phyloP scores from a whole-genome alignment of 2,329 filamentous ascomycete genomes.

The Davidsoniella neocaledoniae region DNA sequence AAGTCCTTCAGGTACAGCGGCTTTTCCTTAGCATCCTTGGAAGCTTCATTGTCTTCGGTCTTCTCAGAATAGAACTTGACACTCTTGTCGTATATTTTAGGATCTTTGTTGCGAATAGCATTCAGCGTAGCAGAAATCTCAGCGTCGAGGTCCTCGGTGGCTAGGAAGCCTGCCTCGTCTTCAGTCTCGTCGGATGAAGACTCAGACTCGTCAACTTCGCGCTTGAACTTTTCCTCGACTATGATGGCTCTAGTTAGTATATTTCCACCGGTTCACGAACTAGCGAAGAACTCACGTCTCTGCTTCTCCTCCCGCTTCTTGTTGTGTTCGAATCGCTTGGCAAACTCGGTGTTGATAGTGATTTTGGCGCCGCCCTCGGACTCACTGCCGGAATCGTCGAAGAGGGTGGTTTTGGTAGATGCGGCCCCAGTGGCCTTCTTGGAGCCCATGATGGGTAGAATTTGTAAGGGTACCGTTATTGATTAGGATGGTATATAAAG shows the following conservation, averaged over 20 bases:
- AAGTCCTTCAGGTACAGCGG: slow-evolving; percentile 79
- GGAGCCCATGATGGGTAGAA: slow-evolving; percentile 2
- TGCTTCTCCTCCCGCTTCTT: slow-evolving; percentile 87
- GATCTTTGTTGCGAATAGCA: slow-evolving; percentile 81
- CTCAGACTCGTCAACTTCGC: slow-evolving; percentile 40
- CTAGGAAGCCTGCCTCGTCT: slow-evolving; percentile 78
- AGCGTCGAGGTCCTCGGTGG: slow-evolving; percentile 67
- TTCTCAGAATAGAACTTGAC: slow-evolving; percentile 56
- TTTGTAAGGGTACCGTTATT: neutral
- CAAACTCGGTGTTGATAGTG: slow-evolving; percentile 83
- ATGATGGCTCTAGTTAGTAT: neutral
- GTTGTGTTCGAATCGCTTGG: slow-evolving; percentile 83
- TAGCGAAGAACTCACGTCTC: slow-evolving; percentile 33
- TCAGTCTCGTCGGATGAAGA: slow-evolving; percentile 66
- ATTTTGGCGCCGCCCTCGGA: slow-evolving; percentile 36
- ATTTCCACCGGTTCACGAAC: neutral
- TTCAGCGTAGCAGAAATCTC: slow-evolving; percentile 76
- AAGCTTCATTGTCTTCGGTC: slow-evolving; percentile 33
- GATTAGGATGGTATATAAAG: neutral
- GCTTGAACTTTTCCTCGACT: slow-evolving; percentile 85
- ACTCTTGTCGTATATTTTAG: slow-evolving; percentile 69
- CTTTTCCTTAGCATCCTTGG: slow-evolving; percentile 52
- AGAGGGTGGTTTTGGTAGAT: slow-evolving; percentile 32
- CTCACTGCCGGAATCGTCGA: slow-evolving; percentile 30
- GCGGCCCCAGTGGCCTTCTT: slow-evolving; percentile 10